Percentiles rank a stretch among this genome's conserved stretches.
phyloP scores from a whole-genome alignment of 345 rosid genomes.

The Capsella bursapastoris region DNA sequence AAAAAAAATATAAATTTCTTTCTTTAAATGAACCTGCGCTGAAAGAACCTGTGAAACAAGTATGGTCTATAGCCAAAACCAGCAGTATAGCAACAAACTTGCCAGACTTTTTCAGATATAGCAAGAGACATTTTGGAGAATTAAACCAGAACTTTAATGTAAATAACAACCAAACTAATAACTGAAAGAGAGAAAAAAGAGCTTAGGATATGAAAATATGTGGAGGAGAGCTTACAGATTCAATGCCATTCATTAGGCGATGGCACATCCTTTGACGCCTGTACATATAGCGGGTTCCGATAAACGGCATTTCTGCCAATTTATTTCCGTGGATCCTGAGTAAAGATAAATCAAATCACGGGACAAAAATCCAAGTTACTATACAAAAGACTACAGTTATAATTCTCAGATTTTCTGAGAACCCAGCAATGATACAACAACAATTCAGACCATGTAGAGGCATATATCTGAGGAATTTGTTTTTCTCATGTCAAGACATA shows the following conservation, averaged over 20 bases:
- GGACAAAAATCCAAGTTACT: background rate
- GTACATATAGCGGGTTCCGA: conserved; percentile 83
- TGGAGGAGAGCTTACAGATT: conserved; percentile 62
- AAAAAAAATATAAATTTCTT: background rate
- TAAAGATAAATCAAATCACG: conserved; percentile 2
- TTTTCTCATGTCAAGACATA: background rate
- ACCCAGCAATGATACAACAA: background rate
- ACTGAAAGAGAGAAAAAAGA: background rate
- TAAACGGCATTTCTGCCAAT: conserved; percentile 98
- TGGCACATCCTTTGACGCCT: conserved; percentile 98
- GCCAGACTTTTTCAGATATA: conserved; percentile 5
- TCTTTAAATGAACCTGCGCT: background rate
- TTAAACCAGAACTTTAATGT: background rate
- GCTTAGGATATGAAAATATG: background rate
- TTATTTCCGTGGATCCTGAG: conserved; percentile 81
- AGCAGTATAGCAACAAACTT: conserved; percentile 2
- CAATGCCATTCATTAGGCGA: conserved; percentile 79
- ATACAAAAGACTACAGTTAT: background rate
- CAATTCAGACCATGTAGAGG: background rate
- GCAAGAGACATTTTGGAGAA: conserved; percentile 8
- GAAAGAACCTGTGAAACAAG: background rate
- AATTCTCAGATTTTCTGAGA: conserved; percentile 7
- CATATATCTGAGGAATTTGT: background rate
- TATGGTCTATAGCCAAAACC: background rate
- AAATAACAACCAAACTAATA: background rate